Evolutionary conservation across 345 rosid species (phyloP).

Genomic region (Populus deltoides): DNA sequence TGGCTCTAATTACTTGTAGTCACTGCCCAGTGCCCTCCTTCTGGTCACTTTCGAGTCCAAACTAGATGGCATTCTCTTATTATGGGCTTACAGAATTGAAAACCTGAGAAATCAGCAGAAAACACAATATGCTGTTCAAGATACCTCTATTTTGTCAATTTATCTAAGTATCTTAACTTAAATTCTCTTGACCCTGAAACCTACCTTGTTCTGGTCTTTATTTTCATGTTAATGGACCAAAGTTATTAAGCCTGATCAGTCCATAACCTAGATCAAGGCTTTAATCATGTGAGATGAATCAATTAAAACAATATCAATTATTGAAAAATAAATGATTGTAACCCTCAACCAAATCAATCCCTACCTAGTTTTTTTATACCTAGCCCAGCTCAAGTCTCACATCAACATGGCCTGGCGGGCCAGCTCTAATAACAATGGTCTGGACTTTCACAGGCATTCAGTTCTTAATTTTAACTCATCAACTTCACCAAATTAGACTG

Average conservation of each 20-base stretch:
- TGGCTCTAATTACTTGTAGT: background rate
- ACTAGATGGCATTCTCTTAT: background rate
- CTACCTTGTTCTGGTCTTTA: background rate
- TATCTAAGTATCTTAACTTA: background rate
- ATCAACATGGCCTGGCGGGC: background rate
- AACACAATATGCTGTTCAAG: background rate
- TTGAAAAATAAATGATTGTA: too few relatives aligned
- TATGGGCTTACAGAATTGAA: background rate
- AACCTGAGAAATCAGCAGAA: background rate
- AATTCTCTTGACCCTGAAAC: background rate
- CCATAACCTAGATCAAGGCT: too few relatives aligned
- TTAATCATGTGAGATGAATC: too few relatives aligned
- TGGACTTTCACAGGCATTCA: background rate
- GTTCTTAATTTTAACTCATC: background rate
- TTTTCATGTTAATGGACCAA: too few relatives aligned
- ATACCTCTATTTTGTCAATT: too few relatives aligned
- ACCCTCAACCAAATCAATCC: too few relatives aligned
- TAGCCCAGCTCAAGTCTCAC: too few relatives aligned
- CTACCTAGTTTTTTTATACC: too few relatives aligned
- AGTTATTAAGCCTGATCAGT: too few relatives aligned
- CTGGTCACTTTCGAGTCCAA: background rate
- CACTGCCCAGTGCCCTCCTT: background rate
- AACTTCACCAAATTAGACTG: background rate
- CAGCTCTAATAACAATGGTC: background rate
- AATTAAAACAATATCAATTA: too few relatives aligned